phyloP scores from a whole-genome alignment of 2,329 filamentous ascomycete genomes.

The Fusarium humuli region DNA sequence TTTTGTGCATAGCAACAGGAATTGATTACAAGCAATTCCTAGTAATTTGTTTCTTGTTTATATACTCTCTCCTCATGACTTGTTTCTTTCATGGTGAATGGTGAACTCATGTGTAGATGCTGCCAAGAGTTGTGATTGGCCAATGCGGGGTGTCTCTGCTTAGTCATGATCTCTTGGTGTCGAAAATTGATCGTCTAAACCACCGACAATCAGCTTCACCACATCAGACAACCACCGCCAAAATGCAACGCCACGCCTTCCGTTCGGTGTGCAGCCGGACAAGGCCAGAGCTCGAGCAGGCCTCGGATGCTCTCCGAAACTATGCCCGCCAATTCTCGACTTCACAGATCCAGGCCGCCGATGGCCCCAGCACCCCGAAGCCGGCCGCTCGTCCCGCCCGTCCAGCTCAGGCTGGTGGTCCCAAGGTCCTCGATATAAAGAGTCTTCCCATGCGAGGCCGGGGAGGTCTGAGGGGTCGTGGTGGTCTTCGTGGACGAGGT shows the following conservation, averaged over 20 bases:
- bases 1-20: conserved; percentile 33
- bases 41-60: conserved; percentile 25
- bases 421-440: conserved; percentile 56
- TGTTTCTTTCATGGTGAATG: neutral
- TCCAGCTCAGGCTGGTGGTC: conserved; percentile 31
- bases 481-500: conserved; percentile 24
- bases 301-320: conserved; percentile 47
- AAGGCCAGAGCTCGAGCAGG: conserved; percentile 51
- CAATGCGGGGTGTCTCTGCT: conserved; percentile 33
- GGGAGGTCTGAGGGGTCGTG: conserved; percentile 44
- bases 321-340: conserved; percentile 56
- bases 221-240: conserved; percentile 37
- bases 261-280: conserved; percentile 54
- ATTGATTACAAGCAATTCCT: conserved; percentile 41
- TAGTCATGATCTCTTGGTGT: conserved; percentile 36
- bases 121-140: conserved; percentile 27
- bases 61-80: conserved; percentile 2
- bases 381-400: conserved; percentile 41
- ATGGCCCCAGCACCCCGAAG: conserved; percentile 40
- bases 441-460: conserved; percentile 49
- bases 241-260: conserved; percentile 55
- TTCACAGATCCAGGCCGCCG: conserved; percentile 50
- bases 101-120: conserved; percentile 1
- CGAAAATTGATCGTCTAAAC: conserved; percentile 42
- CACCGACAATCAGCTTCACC: conserved; percentile 26